These are phyloP conservation scores for Exophiala mesophila DNA, from an alignment of 2,329 filamentous ascomycete species.

Conservation along the genomic window DNA sequence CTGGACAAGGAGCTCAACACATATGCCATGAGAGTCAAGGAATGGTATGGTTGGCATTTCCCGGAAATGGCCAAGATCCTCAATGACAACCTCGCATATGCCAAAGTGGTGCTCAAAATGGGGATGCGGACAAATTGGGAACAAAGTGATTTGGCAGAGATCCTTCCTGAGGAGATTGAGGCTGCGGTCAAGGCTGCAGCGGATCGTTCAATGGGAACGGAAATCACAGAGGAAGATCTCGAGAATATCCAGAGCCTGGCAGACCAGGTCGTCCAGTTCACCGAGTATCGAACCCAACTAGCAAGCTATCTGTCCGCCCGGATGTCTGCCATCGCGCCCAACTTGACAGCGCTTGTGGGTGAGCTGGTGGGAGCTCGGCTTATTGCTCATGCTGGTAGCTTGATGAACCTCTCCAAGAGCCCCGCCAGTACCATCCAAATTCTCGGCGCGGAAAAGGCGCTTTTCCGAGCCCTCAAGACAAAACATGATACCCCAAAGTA, in stretches of 20 bases:
- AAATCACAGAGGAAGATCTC: constrained; percentile 88
- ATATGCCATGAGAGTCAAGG: constrained; percentile 98
- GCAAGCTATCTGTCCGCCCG: constrained; percentile 83
- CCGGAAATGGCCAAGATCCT: constrained; percentile 96
- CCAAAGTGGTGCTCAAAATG: constrained; percentile 79
- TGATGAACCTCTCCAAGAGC: constrained; percentile 91
- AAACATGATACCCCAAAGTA: constrained; percentile 99
- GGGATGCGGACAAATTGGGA: constrained; percentile 80
- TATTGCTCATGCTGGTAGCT: constrained; percentile 88
- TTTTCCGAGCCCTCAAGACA: constrained; percentile 97
- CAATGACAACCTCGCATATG: constrained; percentile 94
- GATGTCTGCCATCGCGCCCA: constrained; percentile 96
- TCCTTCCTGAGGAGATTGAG: constrained; percentile 94
- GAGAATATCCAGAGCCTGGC: constrained; percentile 88
- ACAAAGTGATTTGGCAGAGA: constrained; percentile 74
- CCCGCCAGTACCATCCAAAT: constrained; percentile 97
- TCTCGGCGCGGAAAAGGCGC: constrained; percentile 94
- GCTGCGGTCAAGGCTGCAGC: constrained; percentile 85
- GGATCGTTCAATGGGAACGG: constrained; percentile 97
- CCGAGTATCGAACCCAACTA: constrained; percentile 83
- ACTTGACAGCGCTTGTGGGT: constrained; percentile 87
- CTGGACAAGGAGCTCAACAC: constrained; percentile 98
- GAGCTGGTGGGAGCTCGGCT: constrained; percentile 91
- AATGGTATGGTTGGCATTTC: constrained; percentile 99
- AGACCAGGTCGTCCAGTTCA: constrained; percentile 87